Conservation (phyloP, 148 eudicot species). For the Diospyros lotus region DNA sequence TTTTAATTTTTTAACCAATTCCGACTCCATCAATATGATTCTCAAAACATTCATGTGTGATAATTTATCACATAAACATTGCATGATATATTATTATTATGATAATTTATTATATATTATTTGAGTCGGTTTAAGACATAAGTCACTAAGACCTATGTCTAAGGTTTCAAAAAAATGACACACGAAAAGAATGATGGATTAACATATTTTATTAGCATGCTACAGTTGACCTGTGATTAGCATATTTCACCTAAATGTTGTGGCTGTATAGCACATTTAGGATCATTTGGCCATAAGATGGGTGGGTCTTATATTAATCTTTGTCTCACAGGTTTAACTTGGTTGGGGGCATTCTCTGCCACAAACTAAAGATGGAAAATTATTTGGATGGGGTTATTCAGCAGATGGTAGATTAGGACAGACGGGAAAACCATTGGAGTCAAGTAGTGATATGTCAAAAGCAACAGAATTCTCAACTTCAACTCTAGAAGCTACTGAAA, state of each 20-base stretch:
- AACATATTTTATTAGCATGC: neutral
- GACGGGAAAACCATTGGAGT: slow-evolving; percentile 46
- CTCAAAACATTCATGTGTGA: too few relatives aligned
- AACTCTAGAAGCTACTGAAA: slow-evolving; percentile 59
- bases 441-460: slow-evolving; percentile 27
- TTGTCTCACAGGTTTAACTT: slow-evolving; percentile 56
- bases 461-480: slow-evolving; percentile 27
- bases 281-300: neutral
- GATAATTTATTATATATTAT: too few relatives aligned
- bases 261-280: too few relatives aligned
- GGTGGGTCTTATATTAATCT: neutral
- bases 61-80: too few relatives aligned
- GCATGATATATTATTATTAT: too few relatives aligned
- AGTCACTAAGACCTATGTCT: too few relatives aligned
- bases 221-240: neutral
- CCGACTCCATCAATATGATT: too few relatives aligned
- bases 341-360: slow-evolving; percentile 99
- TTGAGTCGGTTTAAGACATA: too few relatives aligned
- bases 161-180: too few relatives aligned
- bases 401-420: slow-evolving; percentile 93
- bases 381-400: slow-evolving; percentile 96
- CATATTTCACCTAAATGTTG: neutral
- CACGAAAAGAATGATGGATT: too few relatives aligned
- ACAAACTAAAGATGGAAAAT: slow-evolving; percentile 59
- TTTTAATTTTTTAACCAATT: too few relatives aligned